These are phyloP conservation scores for Pythium biforme DNA, from an alignment of 352 stramenopile species.

Conservation along the genomic window DNA sequence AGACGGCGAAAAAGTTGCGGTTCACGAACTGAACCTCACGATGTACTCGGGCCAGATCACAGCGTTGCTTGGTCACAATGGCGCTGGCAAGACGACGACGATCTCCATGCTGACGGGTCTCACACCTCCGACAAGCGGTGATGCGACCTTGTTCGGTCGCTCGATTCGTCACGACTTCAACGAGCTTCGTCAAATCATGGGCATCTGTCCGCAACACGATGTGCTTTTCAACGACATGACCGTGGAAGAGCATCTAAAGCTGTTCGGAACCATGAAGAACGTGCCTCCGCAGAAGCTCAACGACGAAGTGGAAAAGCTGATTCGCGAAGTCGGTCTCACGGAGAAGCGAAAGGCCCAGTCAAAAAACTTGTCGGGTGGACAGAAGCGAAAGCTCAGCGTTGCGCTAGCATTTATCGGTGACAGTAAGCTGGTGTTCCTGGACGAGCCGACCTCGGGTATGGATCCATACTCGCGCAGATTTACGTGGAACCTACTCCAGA, in stretches of 20 bases:
- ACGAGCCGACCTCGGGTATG: slow-evolving; percentile 95
- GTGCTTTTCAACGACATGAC: slow-evolving; percentile 95
- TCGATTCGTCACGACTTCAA: slow-evolving; percentile 80
- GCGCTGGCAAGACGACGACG: slow-evolving; percentile 68
- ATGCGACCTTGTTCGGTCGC: slow-evolving; percentile 70
- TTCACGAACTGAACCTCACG: slow-evolving; percentile 42
- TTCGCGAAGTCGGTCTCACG: slow-evolving; percentile 82
- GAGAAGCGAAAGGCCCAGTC: slow-evolving; percentile 80
- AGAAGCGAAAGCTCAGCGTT: slow-evolving; percentile 96
- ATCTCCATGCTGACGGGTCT: slow-evolving; percentile 86
- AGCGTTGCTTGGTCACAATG: slow-evolving; percentile 73
- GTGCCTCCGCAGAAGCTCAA: slow-evolving; percentile 34
- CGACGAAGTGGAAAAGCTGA: slow-evolving; percentile 41
- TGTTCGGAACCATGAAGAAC: slow-evolving; percentile 93
- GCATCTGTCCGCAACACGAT: slow-evolving; percentile 97
- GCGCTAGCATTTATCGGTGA: slow-evolving; percentile 95
- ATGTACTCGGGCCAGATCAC: slow-evolving; percentile 79
- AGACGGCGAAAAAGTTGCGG: slow-evolving; percentile 80
- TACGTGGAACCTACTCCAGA: slow-evolving; percentile 93
- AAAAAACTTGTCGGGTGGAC: slow-evolving; percentile 84
- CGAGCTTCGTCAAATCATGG: slow-evolving; percentile 90
- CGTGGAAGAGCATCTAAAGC: slow-evolving; percentile 92
- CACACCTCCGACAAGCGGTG: slow-evolving; percentile 45
- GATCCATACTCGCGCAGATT: slow-evolving; percentile 93
- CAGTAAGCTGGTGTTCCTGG: slow-evolving; percentile 87